Conservation (phyloP, 331 rosid species). For the Arachis monticola region DNA sequence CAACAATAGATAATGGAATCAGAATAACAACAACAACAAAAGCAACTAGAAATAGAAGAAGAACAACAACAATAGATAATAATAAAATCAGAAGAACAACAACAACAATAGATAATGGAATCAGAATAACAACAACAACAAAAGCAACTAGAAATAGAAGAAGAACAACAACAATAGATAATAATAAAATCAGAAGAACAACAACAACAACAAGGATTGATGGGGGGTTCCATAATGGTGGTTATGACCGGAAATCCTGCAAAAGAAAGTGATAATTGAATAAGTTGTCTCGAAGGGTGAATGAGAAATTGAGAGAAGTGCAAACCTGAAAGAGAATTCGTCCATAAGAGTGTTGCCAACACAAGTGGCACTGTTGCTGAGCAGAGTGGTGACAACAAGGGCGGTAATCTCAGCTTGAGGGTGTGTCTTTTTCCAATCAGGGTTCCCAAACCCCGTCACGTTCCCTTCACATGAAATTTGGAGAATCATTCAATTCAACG, state of each 20-base stretch:
- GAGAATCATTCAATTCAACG: conserved; percentile 1
- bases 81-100: no score
- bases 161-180: no score
- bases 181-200: no score
- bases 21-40: no score
- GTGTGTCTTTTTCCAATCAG: conserved; percentile 69
- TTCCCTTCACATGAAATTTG: conserved; percentile 69
- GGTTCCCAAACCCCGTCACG: conserved; percentile 78
- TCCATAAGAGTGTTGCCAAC: conserved; percentile 78
- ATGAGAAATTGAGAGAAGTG: neutral
- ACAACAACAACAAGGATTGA: conserved; percentile 47
- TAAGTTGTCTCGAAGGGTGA: no score
- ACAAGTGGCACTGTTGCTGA: conserved; percentile 64
- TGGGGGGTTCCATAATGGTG: conserved; percentile 68
- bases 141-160: no score
- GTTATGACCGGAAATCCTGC: conserved; percentile 72
- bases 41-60: no score
- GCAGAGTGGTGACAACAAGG: conserved; percentile 53
- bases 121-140: no score
- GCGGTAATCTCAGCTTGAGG: conserved; percentile 61
- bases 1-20: no score
- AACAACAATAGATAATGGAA: no score
- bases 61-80: no score
- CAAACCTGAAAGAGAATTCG: conserved; percentile 65
- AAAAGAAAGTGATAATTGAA: no score